Evolutionary conservation across 2,329 filamentous ascomycete species (phyloP), one percentile per base, ranked within the genome.

Genomic region (Metarhizium humberi): DNA sequence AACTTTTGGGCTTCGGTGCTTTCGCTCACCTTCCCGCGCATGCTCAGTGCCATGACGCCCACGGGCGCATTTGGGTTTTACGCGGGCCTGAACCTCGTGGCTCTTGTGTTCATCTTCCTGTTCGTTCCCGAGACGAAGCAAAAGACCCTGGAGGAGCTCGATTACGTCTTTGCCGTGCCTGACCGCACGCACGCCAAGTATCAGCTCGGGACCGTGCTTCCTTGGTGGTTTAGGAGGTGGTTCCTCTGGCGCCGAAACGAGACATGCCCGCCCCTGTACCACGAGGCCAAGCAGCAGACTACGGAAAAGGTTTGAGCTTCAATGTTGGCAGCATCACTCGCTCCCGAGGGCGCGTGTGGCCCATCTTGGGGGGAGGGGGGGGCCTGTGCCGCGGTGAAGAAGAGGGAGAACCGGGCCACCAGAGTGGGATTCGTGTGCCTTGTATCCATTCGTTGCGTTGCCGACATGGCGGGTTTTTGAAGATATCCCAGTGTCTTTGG

Each of bases 41-140:
- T 71, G 61, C 45, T 63, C 6, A 60, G 55, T 4, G 64, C 66
- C 48, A 69, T 71, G 62, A 67, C 66, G 1, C 56, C 58, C 0
- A 67, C 67, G 2, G 68, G 68, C 18, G 68, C 67, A 4, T 71
- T 72, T 55, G 71, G 71, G 0, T 71, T 76, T 59, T 79, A 79
- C 49, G 75, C 75, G 0, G 75, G 69, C 2, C 72, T 78, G 38
- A 78, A 78, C 58, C 46, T 75, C 0, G 62, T 76, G 0, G 76
- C 75, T 0, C 71, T 77, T 62, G 55, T 70, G 45, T 68, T 78
- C 59, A 78, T 78, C 58, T 77, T 78, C 57, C 68, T 76, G 32
- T 71, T 77, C 51, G 71, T 79, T 0, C 76, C 75, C 0, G 76
- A 78, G 64, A 78, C 76, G 2, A 78, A 78, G 65, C 74, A 77